These are phyloP conservation scores for Mycosarcoma maydis DNA, from an alignment of 1,284 basidiomycete species.

Conservation along the genomic window DNA sequence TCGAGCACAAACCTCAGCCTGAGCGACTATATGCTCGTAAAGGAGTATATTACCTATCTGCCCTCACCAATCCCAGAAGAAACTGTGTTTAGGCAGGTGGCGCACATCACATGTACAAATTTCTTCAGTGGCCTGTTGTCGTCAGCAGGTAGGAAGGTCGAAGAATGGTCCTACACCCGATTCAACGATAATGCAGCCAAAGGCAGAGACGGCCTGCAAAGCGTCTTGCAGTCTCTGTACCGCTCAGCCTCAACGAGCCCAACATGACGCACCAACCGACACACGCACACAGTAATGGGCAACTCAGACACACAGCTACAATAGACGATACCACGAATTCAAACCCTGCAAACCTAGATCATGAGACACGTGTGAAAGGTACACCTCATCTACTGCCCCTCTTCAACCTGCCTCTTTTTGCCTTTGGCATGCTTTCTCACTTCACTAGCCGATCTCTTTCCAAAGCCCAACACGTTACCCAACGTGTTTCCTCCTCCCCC, in stretches of 20 bases:
- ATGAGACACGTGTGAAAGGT: too few relatives aligned
- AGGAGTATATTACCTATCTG: slow-evolving; percentile 86
- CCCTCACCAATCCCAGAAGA: slow-evolving; percentile 73
- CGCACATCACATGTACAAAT: slow-evolving; percentile 44
- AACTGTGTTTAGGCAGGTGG: slow-evolving; percentile 43
- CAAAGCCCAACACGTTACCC: slow-evolving; percentile 11
- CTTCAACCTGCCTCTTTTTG: slow-evolving; percentile 1
- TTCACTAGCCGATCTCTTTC: not conserved
- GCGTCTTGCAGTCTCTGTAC: slow-evolving; percentile 44
- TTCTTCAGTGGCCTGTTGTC: slow-evolving; percentile 34
- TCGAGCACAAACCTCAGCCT: slow-evolving; percentile 74
- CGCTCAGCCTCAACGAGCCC: not conserved
- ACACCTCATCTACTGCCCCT: not conserved
- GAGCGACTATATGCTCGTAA: slow-evolving; percentile 86
- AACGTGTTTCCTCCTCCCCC: slow-evolving; percentile 22
- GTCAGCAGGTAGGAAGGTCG: slow-evolving; percentile 50
- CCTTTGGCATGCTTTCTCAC: slow-evolving; percentile 3
- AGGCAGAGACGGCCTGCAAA: slow-evolving; percentile 42
- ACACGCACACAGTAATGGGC: slow-evolving; percentile 11
- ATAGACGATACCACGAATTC: too few relatives aligned
- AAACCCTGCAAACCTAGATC: too few relatives aligned
- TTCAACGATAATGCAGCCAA: slow-evolving; percentile 56
- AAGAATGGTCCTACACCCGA: slow-evolving; percentile 46
- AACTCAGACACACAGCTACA: too few relatives aligned
- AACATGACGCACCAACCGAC: not conserved